Percentiles rank a stretch among this genome's conserved stretches.
Evolutionary conservation across 1,284 basidiomycete species (phyloP).

Genomic region (Rhodotorula sp.): DNA sequence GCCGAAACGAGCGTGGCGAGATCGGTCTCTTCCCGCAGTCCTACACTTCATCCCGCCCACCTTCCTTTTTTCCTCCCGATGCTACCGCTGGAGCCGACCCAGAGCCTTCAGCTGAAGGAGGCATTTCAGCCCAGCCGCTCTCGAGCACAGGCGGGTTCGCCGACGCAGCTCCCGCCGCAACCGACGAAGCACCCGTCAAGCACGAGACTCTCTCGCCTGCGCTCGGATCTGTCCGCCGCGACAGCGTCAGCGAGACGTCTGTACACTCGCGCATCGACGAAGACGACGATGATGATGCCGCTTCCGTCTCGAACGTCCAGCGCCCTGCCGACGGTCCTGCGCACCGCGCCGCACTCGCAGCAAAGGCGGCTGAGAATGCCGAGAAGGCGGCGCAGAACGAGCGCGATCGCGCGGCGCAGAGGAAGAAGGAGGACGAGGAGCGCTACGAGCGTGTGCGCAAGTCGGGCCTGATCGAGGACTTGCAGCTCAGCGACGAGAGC

Average conservation of each 20-base stretch:
- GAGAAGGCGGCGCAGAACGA: slow-evolving; percentile 27
- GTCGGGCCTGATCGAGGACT: slow-evolving; percentile 32
- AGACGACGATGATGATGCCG: slow-evolving; percentile 26
- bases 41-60: slow-evolving; percentile 70
- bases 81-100: neutral
- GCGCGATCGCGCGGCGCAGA: slow-evolving; percentile 20
- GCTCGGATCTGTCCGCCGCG: neutral
- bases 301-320: neutral
- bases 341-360: slow-evolving; percentile 36
- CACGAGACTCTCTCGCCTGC: slow-evolving; percentile 6
- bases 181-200: neutral
- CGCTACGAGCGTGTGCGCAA: slow-evolving; percentile 22
- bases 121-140: neutral
- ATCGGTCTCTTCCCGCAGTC: slow-evolving; percentile 87
- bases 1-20: slow-evolving; percentile 77
- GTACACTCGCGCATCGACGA: slow-evolving; percentile 26
- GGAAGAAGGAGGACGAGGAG: slow-evolving; percentile 34
- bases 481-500: slow-evolving; percentile 44
- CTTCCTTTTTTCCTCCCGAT: slow-evolving; percentile 38
- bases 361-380: slow-evolving; percentile 31
- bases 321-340: slow-evolving; percentile 8
- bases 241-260: slow-evolving; percentile 11
- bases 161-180: neutral
- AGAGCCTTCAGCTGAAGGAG: neutral
- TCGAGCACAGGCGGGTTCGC: neutral